Evolutionary conservation across 2,329 filamentous ascomycete genomes (phyloP).

Genomic region (Teratosphaeria pseudoeucalypti): DNA sequence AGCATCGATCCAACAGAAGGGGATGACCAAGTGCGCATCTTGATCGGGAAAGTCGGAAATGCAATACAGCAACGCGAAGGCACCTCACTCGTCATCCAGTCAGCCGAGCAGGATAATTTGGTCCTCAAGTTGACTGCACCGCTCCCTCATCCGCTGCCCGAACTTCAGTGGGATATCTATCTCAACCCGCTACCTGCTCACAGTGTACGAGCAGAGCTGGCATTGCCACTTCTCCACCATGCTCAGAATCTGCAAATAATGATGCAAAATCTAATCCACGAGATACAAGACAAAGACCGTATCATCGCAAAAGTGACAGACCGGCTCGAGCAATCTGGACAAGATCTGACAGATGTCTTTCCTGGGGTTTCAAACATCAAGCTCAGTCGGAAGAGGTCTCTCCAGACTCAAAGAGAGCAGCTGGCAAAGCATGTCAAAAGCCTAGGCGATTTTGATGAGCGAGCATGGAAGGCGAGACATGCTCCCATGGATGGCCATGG

Average conservation of each 20-base stretch:
- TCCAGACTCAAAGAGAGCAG: slow-evolving; percentile 36
- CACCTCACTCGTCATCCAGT: slow-evolving; percentile 24
- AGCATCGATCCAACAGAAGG: slow-evolving; percentile 66
- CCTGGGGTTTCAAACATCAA: slow-evolving; percentile 42
- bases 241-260: slow-evolving; percentile 38
- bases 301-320: slow-evolving; percentile 49
- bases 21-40: slow-evolving; percentile 54
- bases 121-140: slow-evolving; percentile 47
- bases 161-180: slow-evolving; percentile 55
- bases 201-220: slow-evolving; percentile 38
- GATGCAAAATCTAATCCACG: slow-evolving; percentile 38
- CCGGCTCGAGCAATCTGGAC: slow-evolving; percentile 45
- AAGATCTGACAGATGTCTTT: slow-evolving; percentile 48
- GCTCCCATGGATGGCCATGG: neutral
- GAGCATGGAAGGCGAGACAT: slow-evolving; percentile 26
- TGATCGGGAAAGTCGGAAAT: slow-evolving; percentile 53
- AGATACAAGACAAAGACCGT: slow-evolving; percentile 48
- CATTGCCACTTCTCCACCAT: slow-evolving; percentile 43
- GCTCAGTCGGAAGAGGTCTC: slow-evolving; percentile 28
- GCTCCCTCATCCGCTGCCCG: slow-evolving; percentile 52
- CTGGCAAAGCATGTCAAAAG: slow-evolving; percentile 46
- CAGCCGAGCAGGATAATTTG: slow-evolving; percentile 21
- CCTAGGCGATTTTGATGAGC: slow-evolving; percentile 43
- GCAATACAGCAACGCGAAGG: slow-evolving; percentile 31
- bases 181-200: slow-evolving; percentile 36